A percentile compares a stretch with the other conserved stretches of the same genome.
phyloP scores from a whole-genome alignment of 2,329 filamentous ascomycete species.

The Penicillium sclerotigenum region DNA sequence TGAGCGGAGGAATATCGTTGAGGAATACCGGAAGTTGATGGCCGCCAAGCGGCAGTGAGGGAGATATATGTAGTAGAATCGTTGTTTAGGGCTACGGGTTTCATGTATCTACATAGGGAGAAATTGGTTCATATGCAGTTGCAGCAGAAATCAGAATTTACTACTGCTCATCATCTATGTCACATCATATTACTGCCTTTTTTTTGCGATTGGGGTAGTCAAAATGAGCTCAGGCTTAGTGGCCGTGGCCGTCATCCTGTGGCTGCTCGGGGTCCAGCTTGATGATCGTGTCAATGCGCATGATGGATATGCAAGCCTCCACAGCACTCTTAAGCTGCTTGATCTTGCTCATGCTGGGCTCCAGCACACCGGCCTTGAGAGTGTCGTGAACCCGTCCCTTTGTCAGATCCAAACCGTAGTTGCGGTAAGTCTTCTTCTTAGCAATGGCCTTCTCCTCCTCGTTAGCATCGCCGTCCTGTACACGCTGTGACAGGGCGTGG shows the following conservation, averaged over 20 bases:
- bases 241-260: constrained; percentile 79
- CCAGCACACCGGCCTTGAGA: constrained; percentile 90
- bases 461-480: constrained; percentile 70
- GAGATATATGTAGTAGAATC: neutral
- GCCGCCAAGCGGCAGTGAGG: constrained; percentile 45
- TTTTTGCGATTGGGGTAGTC: constrained; percentile 17
- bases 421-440: constrained; percentile 96
- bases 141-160: constrained; percentile 15
- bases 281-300: constrained; percentile 98
- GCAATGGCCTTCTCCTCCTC: constrained; percentile 87
- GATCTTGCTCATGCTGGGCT: constrained; percentile 97
- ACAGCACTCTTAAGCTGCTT: constrained; percentile 98
- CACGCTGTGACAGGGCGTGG: constrained; percentile 90
- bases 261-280: constrained; percentile 90
- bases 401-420: constrained; percentile 89
- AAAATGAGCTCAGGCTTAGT: constrained; percentile 50
- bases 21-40: constrained; percentile 71
- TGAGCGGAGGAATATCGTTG: constrained; percentile 67
- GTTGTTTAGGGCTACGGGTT: neutral
- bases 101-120: constrained; percentile 5
- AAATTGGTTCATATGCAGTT: constrained; percentile 19
- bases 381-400: constrained; percentile 90
- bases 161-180: constrained; percentile 26
- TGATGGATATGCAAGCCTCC: constrained; percentile 97
- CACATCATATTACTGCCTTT: constrained; percentile 36